Percentiles rank a stretch among this genome's conserved stretches.
phyloP scores from a whole-genome alignment of 257 asterid genomes.

The Nicotiana tabacum region DNA sequence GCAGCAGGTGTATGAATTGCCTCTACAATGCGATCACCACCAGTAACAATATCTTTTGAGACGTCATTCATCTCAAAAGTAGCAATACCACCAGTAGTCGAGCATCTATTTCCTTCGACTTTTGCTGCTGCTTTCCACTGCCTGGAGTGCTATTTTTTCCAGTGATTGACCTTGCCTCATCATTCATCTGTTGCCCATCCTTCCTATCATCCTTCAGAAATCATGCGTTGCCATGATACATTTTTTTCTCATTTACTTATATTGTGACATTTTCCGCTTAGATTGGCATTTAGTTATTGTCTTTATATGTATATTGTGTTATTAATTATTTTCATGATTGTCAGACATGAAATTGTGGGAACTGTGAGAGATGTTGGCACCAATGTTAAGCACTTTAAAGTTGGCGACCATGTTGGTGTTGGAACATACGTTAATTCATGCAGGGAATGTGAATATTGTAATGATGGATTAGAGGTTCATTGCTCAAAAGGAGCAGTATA shows the following conservation, averaged over 20 bases:
- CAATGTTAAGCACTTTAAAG: conserved; percentile 52
- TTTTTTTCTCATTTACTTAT: background rate
- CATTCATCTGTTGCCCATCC: no score
- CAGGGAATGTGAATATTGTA: conserved; percentile 79
- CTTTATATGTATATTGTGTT: background rate
- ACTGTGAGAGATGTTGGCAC: conserved; percentile 61
- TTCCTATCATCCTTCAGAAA: no score
- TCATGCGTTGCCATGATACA: background rate
- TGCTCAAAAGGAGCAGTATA: conserved; percentile 57
- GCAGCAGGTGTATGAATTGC: no score
- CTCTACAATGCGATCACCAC: no score
- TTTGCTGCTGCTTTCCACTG: no score
- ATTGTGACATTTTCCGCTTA: background rate
- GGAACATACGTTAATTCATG: conserved; percentile 93
- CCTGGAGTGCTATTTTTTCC: no score
- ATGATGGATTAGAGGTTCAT: conserved; percentile 45
- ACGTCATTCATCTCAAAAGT: no score
- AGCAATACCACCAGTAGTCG: no score
- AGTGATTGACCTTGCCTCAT: no score
- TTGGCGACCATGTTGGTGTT: conserved; percentile 77
- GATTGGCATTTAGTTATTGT: background rate
- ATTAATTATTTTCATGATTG: background rate
- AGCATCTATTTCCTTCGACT: no score
- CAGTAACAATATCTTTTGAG: no score
- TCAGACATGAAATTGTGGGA: conserved; percentile 89